These are phyloP conservation scores for Rosa multiflora DNA, from an alignment of 306 rosid species.

Conservation along the genomic window DNA sequence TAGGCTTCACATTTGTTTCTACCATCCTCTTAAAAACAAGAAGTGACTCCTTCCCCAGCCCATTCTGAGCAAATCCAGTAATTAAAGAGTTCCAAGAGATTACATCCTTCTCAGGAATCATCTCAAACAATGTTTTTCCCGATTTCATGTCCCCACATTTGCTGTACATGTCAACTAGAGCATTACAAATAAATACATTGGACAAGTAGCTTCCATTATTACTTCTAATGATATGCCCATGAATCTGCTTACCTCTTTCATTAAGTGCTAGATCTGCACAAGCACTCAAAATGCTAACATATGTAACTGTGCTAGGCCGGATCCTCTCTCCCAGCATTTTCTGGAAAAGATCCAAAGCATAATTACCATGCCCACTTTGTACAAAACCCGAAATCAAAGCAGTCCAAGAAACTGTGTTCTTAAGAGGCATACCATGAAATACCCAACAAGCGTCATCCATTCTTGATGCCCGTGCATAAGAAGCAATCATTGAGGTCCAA, in stretches of 20 bases:
- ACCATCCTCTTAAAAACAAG: slow-evolving; percentile 48
- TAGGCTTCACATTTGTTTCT: slow-evolving; percentile 51
- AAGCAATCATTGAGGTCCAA: slow-evolving; percentile 54
- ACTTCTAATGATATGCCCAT: slow-evolving; percentile 43
- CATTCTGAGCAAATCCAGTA: slow-evolving; percentile 58
- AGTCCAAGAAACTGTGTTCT: slow-evolving; percentile 54
- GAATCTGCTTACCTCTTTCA: slow-evolving; percentile 56
- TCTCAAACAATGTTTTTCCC: slow-evolving; percentile 46
- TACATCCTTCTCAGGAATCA: slow-evolving; percentile 38
- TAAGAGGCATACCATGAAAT: slow-evolving; percentile 47
- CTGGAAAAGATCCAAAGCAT: slow-evolving; percentile 47
- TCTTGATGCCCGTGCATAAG: slow-evolving; percentile 35
- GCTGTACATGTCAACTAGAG: slow-evolving; percentile 59
- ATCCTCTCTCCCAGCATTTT: slow-evolving; percentile 44
- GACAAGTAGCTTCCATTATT: slow-evolving; percentile 29
- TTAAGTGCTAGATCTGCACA: slow-evolving; percentile 49
- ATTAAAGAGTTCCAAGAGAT: slow-evolving; percentile 56
- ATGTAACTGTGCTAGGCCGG: slow-evolving; percentile 44
- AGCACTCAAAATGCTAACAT: slow-evolving; percentile 51
- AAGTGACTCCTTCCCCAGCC: slow-evolving; percentile 45
- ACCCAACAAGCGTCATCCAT: slow-evolving; percentile 44
- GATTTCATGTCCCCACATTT: slow-evolving; percentile 60
- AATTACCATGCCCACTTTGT: slow-evolving; percentile 29
- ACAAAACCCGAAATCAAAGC: slow-evolving; percentile 50
- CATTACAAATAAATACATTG: slow-evolving; percentile 43